Percentiles rank a stretch among this genome's conserved stretches.
These are phyloP conservation scores for Fusarium irregulare DNA, from an alignment of 2,329 filamentous ascomycete genomes.

Conservation along the genomic window DNA sequence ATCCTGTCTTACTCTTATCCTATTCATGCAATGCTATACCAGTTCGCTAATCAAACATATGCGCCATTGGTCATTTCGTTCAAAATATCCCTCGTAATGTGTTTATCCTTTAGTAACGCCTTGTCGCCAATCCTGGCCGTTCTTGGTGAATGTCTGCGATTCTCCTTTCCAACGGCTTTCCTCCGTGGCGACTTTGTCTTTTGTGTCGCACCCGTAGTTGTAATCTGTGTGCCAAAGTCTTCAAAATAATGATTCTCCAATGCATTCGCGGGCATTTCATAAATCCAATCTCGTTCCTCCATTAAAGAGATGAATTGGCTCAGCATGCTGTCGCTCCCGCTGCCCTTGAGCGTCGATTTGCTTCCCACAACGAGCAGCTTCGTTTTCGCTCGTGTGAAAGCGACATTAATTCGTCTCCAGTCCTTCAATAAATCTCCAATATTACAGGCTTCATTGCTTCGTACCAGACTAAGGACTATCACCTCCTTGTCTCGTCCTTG, in stretches of 20 bases:
- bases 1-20: conserved; percentile 17
- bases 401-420: conserved; percentile 94
- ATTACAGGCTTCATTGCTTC: conserved; percentile 81
- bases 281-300: conserved; percentile 81
- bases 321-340: conserved; percentile 80
- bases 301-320: conserved; percentile 81
- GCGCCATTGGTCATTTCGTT: conserved; percentile 72
- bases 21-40: conserved; percentile 28
- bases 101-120: conserved; percentile 72
- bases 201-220: conserved; percentile 47
- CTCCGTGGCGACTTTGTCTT: conserved; percentile 48
- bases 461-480: conserved; percentile 85
- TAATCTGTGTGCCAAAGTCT: conserved; percentile 63
- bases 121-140: conserved; percentile 69
- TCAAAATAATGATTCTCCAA: conserved; percentile 76
- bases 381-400: conserved; percentile 90
- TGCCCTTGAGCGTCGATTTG: conserved; percentile 78
- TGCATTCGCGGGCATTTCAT: conserved; percentile 74
- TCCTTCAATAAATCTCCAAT: conserved; percentile 95
- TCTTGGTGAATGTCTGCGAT: conserved; percentile 62
- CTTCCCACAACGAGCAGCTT: conserved; percentile 92
- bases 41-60: conserved; percentile 47
- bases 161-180: conserved; percentile 56
- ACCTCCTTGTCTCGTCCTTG: conserved; percentile 97
- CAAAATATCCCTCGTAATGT: conserved; percentile 79